These are phyloP conservation scores for Podila epigama DNA, from an alignment of 192 early-diverging fungal genomes.

Conservation along the genomic window DNA sequence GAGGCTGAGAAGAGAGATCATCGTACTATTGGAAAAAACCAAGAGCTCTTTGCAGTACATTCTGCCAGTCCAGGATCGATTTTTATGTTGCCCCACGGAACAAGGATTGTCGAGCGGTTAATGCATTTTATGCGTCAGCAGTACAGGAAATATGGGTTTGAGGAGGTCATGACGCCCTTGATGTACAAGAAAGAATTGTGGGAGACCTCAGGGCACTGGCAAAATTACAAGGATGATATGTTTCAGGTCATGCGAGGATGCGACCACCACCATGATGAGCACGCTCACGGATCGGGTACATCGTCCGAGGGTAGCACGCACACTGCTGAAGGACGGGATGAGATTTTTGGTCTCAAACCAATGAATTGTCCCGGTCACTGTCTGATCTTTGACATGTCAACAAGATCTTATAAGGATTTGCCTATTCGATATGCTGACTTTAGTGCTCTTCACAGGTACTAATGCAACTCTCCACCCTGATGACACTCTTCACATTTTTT, in stretches of 20 bases:
- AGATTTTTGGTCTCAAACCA: slow-evolving; percentile 89
- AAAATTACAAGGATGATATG: slow-evolving; percentile 96
- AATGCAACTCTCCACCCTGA: too few relatives aligned
- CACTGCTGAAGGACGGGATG: slow-evolving; percentile 49
- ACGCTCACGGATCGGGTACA: slow-evolving; percentile 4
- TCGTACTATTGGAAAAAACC: slow-evolving; percentile 71
- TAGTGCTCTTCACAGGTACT: slow-evolving; percentile 88
- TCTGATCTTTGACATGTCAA: slow-evolving; percentile 82
- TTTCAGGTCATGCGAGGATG: slow-evolving; percentile 69
- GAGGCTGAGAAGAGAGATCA: slow-evolving; percentile 73
- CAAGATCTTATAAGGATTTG: slow-evolving; percentile 86
- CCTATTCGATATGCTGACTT: slow-evolving; percentile 93
- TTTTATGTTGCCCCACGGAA: slow-evolving; percentile 79
- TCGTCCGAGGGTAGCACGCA: not conserved
- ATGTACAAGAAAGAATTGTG: slow-evolving; percentile 93
- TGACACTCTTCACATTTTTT: not conserved
- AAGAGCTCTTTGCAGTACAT: slow-evolving; percentile 77
- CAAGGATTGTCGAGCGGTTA: slow-evolving; percentile 82
- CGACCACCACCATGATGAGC: slow-evolving; percentile 17
- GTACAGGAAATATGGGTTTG: slow-evolving; percentile 79
- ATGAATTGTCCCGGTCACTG: slow-evolving; percentile 99
- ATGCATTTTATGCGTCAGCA: slow-evolving; percentile 77
- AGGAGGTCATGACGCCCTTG: slow-evolving; percentile 92
- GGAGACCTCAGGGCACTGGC: slow-evolving; percentile 95
- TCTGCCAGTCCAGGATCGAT: slow-evolving; percentile 73